These are phyloP conservation scores for Actinomortierella wolfii DNA, from an alignment of 371 early-diverging fungal genomes.

Conservation along the genomic window DNA sequence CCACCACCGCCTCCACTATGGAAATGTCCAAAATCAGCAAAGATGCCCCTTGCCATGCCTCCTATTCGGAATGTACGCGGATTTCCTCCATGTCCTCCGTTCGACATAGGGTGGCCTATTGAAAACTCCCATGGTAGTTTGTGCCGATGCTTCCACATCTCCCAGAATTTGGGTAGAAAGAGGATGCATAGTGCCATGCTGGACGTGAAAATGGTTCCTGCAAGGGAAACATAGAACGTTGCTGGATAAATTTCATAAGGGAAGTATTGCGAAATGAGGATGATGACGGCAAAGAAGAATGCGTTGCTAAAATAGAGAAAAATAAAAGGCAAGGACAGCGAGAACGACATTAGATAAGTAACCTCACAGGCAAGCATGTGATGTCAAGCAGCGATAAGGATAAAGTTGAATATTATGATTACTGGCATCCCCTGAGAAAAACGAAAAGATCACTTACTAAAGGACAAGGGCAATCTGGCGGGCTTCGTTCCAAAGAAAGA, in stretches of 20 bases:
- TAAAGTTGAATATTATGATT: too few relatives aligned
- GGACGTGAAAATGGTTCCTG: neutral
- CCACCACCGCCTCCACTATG: too few relatives aligned
- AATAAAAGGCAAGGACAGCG: neutral
- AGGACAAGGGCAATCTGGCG: conserved; percentile 18
- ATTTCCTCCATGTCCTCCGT: too few relatives aligned
- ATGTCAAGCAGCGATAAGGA: too few relatives aligned
- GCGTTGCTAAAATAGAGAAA: conserved; percentile 4
- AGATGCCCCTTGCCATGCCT: too few relatives aligned
- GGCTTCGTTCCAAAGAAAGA: conserved; percentile 32
- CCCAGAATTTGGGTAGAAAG: conserved; percentile 21
- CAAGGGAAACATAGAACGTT: conserved; percentile 11
- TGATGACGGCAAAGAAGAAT: conserved; percentile 13
- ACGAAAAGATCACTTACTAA: conserved; percentile 16
- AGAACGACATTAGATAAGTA: too few relatives aligned
- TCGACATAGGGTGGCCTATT: too few relatives aligned
- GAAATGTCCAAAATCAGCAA: too few relatives aligned
- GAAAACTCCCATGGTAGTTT: neutral
- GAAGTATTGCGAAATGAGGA: conserved; percentile 10
- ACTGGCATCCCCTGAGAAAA: too few relatives aligned
- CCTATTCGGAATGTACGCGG: too few relatives aligned
- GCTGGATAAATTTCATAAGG: conserved; percentile 6
- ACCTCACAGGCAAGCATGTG: too few relatives aligned
- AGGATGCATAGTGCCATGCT: conserved; percentile 7
- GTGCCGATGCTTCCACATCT: conserved; percentile 3